Conservation (phyloP, 2,329 filamentous ascomycete species). For the Coniochaeta sp. region DNA sequence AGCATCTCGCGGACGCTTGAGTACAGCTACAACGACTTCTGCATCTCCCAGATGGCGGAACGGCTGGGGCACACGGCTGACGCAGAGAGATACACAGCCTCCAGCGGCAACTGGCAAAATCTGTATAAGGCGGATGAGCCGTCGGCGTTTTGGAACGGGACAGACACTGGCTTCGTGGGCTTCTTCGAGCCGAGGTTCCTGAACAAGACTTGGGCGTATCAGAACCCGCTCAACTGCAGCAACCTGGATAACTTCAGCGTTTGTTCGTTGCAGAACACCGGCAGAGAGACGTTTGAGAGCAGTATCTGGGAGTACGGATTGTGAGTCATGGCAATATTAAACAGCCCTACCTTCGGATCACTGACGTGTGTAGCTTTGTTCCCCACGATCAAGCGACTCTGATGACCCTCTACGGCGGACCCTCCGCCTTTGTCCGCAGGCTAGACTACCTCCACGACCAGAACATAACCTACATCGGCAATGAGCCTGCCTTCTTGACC, state of each 20-base stretch:
- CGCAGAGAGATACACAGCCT: slow-evolving; percentile 48
- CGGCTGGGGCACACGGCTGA: slow-evolving; percentile 47
- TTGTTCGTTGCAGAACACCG: slow-evolving; percentile 53
- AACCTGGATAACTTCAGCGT: slow-evolving; percentile 43
- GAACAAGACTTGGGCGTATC: slow-evolving; percentile 61
- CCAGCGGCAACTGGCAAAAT: slow-evolving; percentile 60
- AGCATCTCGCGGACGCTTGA: slow-evolving; percentile 67
- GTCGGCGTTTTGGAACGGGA: slow-evolving; percentile 43
- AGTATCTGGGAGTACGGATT: slow-evolving; percentile 69
- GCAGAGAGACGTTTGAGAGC: slow-evolving; percentile 64
- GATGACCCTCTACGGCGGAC: slow-evolving; percentile 53
- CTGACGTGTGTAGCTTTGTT: slow-evolving; percentile 30
- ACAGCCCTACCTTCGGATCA: not conserved
- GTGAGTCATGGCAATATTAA: slow-evolving; percentile 25
- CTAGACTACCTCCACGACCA: slow-evolving; percentile 58
- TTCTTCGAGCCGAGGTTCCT: slow-evolving; percentile 63
- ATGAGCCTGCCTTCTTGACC: slow-evolving; percentile 52
- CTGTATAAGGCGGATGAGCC: slow-evolving; percentile 53
- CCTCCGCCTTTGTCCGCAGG: slow-evolving; percentile 45
- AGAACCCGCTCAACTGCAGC: slow-evolving; percentile 59
- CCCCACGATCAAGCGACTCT: slow-evolving; percentile 46
- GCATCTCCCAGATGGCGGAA: slow-evolving; percentile 55
- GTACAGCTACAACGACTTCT: slow-evolving; percentile 73
- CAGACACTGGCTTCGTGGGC: slow-evolving; percentile 57
- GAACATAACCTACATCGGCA: slow-evolving; percentile 58